A percentile compares a stretch with the other conserved stretches of the same genome.
Conservation (phyloP, 176 grass and related monocot species). For the Calamus simplicifolius region DNA sequence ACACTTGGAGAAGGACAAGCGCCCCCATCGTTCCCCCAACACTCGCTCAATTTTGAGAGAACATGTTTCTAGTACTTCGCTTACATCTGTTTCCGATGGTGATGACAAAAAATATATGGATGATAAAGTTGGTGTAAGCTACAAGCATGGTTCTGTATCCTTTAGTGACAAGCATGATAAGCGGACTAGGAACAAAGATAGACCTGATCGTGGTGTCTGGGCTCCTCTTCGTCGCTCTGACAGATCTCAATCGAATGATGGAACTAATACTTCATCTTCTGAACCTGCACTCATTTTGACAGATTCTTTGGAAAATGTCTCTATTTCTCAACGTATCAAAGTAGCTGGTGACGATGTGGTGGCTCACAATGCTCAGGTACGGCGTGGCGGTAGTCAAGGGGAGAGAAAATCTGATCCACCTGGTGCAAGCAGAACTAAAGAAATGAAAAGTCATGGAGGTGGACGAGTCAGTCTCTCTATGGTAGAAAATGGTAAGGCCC, state of each 20-base stretch:
- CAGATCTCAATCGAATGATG: slow-evolving; percentile 34
- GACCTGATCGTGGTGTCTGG: slow-evolving; percentile 82
- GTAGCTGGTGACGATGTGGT: background rate
- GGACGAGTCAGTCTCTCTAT: slow-evolving; percentile 22
- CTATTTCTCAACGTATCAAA: slow-evolving; percentile 38
- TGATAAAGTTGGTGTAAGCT: slow-evolving; percentile 34
- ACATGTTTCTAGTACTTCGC: slow-evolving; percentile 10
- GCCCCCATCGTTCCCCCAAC: slow-evolving; percentile 40
- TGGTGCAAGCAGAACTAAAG: slow-evolving; percentile 25
- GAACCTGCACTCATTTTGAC: slow-evolving; percentile 26
- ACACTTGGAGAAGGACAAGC: slow-evolving; percentile 54
- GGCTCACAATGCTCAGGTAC: background rate
- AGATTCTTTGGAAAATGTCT: slow-evolving; percentile 36
- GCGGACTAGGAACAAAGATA: slow-evolving; percentile 77
- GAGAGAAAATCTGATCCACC: slow-evolving; percentile 60
- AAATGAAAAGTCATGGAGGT: slow-evolving; percentile 48
- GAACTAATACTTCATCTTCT: slow-evolving; percentile 28
- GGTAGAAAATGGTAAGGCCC: slow-evolving; percentile 67
- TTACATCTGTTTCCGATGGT: slow-evolving; percentile 36
- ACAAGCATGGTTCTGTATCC: slow-evolving; percentile 36
- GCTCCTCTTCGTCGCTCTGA: slow-evolving; percentile 59
- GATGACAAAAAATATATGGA: slow-evolving; percentile 61
- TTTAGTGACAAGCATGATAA: slow-evolving; percentile 58
- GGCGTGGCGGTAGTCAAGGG: slow-evolving; percentile 27
- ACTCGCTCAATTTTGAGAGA: slow-evolving; percentile 36